Base-by-base conservation (phyloP, 306 rosid genomes). In the Ceratonia siliqua region DNA sequence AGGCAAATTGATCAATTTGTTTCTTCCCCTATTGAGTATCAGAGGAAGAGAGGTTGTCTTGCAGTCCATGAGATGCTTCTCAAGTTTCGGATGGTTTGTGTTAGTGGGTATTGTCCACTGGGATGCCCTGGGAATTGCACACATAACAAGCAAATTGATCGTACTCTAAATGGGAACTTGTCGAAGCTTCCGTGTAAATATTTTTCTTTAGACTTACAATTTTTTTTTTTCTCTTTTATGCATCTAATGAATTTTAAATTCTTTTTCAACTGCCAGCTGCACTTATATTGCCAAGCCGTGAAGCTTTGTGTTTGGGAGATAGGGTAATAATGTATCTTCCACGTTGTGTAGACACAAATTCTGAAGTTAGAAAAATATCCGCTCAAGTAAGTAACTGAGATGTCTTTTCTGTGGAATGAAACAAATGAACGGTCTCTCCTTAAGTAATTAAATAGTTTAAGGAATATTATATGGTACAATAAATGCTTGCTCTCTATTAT, bases 11-110 rank as follows among this genome's bases (percentile, higher is more conserved):
- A 94, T 90, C 93, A 82, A 72, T 94, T 82, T 70, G 91, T 94
- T 79, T 87, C 91, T 69, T 94, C 97, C 5, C 84, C 97, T 25
- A 74, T 87, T 77, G 98, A 94, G 76, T 87, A 86, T 87, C 96
- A 89, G 76, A 88, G 98, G 74, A 91, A 82, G 88, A 84, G 98
- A 82, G 98, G 98, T 46, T 94, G 97, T 76, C 87, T 83, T 84
- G 98, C 98, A 12, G 98, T 89, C 70, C 79, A 88, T 82, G 92
- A 89, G 90, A 85, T 94, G 91, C 96, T 94, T 88, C 92, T 91
- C 85, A 94, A 94, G 87, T 94, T 94, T 83, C 90, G 87, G 62
- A 84, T 80, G 78, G 89, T 89, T 77, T 94, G 98, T 84, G 84
- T 87, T 53, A 84, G 91, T 53, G 98, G 96, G 62, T 82, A 89